These are phyloP conservation scores for Aspergillus sclerotioniger DNA, from an alignment of 495 filamentous ascomycete genomes.

Conservation along the genomic window DNA sequence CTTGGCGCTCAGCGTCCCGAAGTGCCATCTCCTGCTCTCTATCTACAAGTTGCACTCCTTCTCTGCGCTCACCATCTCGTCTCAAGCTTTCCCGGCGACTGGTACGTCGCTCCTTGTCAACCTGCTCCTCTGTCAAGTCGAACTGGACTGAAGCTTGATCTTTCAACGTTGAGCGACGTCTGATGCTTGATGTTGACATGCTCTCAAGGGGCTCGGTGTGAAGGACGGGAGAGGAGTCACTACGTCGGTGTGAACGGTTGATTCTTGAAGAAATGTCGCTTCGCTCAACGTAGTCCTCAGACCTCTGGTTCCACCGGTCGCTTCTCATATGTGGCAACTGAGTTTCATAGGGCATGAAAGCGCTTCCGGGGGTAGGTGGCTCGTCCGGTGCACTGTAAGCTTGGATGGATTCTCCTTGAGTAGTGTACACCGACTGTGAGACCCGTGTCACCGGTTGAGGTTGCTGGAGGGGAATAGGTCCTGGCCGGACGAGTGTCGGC, in stretches of 20 bases:
- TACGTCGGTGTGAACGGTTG: constrained; percentile 22
- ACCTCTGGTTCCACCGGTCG: constrained; percentile 16
- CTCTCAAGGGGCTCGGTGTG: constrained; percentile 21
- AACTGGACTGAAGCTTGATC: constrained; percentile 50
- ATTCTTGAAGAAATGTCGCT: constrained; percentile 5
- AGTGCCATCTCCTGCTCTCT: constrained; percentile 24
- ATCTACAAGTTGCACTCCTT: constrained; percentile 34
- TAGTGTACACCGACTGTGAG: constrained; percentile 53
- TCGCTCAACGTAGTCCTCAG: constrained; percentile 1
- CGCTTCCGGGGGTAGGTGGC: constrained; percentile 31
- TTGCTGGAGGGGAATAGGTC: constrained; percentile 54
- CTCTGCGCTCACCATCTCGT: constrained; percentile 27
- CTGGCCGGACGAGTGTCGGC: constrained; percentile 48
- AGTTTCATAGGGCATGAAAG: constrained; percentile 25
- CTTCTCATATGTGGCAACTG: constrained; percentile 27
- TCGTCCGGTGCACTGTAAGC: constrained; percentile 34
- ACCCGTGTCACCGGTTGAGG: constrained; percentile 57
- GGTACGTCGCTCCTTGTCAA: constrained; percentile 40
- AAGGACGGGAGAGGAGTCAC: constrained; percentile 37
- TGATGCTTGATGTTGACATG: constrained; percentile 23
- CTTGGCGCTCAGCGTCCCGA: constrained; percentile 17
- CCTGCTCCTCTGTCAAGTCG: constrained; percentile 48
- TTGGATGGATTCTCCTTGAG: constrained; percentile 37
- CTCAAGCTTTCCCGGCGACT: constrained; percentile 30
- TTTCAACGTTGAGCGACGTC: constrained; percentile 38